Percentiles rank a stretch among this genome's conserved stretches.
Conservation (phyloP, 2,329 filamentous ascomycete genomes). For the Chaetomiaceae sp. region DNA sequence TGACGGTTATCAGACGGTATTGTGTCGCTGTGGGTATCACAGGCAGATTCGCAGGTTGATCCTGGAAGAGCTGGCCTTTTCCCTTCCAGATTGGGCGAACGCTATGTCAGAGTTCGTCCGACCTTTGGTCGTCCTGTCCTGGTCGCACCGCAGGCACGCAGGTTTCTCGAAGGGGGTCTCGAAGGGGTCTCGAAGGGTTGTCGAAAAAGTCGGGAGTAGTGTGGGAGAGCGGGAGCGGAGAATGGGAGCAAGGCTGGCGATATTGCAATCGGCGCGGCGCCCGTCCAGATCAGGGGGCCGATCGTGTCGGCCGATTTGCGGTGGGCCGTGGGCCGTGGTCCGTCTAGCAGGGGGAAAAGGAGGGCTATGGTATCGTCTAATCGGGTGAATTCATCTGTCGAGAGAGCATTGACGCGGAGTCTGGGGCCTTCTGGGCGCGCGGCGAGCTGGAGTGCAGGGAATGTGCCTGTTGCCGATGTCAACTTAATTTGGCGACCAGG, state of each 20-base stretch:
- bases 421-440: neutral
- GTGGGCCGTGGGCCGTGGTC: neutral
- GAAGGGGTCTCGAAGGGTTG: neutral
- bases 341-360: neutral
- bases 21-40: constrained; percentile 7
- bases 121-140: neutral
- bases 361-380: constrained; percentile 1
- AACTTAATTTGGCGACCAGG: constrained; percentile 2
- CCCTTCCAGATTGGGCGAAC: neutral
- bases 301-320: neutral
- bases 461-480: neutral
- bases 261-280: constrained; percentile 9
- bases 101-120: constrained; percentile 4
- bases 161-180: neutral
- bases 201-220: no score
- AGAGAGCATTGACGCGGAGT: neutral
- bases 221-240: no score
- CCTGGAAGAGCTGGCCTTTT: no score
- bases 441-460: constrained; percentile 1
- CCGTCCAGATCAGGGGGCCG: constrained; percentile 12
- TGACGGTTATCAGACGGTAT: neutral
- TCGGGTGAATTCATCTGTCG: constrained; percentile 7
- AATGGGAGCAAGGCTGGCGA: no score
- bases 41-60: neutral
- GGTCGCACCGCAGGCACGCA: no score